Percentiles rank a stretch among this genome's conserved stretches.
Evolutionary conservation across 2,329 filamentous ascomycete genomes (phyloP).

Genomic region (Fusarium torreyae): DNA sequence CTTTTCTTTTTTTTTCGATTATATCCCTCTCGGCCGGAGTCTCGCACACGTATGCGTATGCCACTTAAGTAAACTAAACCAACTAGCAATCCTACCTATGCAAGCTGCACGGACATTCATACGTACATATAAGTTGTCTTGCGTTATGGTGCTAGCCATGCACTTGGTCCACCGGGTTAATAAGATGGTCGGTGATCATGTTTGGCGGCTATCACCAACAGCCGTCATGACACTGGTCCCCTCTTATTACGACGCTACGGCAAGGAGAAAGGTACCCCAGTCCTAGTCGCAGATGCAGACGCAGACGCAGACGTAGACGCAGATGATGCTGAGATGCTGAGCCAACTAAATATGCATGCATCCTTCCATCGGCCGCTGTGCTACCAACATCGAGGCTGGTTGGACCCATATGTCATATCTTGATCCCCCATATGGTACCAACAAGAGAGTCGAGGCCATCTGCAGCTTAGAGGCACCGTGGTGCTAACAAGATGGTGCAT

Average conservation of each 20-base stretch:
- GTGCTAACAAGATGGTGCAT: slow-evolving; percentile 29
- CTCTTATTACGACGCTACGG: slow-evolving; percentile 21
- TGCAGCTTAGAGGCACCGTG: slow-evolving; percentile 38
- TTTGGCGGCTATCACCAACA: slow-evolving; percentile 15
- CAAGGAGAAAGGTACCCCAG: slow-evolving; percentile 19
- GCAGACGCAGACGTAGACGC: not conserved
- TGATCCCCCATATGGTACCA: slow-evolving; percentile 11
- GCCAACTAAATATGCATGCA: slow-evolving; percentile 20
- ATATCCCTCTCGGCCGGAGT: slow-evolving; percentile 30
- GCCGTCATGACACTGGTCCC: not conserved
- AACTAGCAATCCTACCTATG: slow-evolving; percentile 12
- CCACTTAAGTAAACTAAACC: slow-evolving; percentile 4
- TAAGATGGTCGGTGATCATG: not conserved
- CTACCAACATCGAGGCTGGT: slow-evolving; percentile 33
- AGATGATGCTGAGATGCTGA: slow-evolving; percentile 23
- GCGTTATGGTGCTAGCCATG: slow-evolving; percentile 26
- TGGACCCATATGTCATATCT: slow-evolving; percentile 41
- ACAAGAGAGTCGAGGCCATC: slow-evolving; percentile 25
- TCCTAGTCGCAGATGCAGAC: slow-evolving; percentile 14
- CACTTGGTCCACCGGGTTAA: slow-evolving; percentile 11
- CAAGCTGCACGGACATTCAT: slow-evolving; percentile 10
- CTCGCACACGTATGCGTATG: slow-evolving; percentile 16
- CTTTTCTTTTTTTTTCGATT: slow-evolving; percentile 30
- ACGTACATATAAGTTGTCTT: slow-evolving; percentile 33
- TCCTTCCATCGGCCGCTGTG: slow-evolving; percentile 26